Base-by-base conservation (phyloP, 2,329 filamentous ascomycete species). In the Ceratocystis cubensis region DNA sequence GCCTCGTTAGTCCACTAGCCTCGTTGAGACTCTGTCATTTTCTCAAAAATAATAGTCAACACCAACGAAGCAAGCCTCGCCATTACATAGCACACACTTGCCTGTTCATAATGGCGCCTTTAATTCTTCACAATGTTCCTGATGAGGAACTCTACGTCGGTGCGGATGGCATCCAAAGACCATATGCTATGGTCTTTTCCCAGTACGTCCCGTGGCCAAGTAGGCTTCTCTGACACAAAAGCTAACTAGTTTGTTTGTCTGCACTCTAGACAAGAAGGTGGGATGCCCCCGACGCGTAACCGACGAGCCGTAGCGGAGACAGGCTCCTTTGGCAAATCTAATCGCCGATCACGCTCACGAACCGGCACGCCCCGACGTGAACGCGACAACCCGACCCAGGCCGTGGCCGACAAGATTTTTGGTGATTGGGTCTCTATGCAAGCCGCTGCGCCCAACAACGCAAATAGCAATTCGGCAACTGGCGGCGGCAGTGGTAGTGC, bases 41-140 rank as follows among this genome's bases (percentile, higher is more conserved):
- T 41, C 37, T 15, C 3, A 13, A 10, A 4, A 13, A 3, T 15
- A 41, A 41, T 41, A 41, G 37, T 41, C 37, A 41, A 57, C 53
- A 33, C 33, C 53, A 33, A 57, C 53, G 10, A 30, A 33, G 25
- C 53, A 25, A 13, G 13, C 13, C 37, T 41, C 10, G 37, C 30
- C n/a, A 57, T 57, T 25, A 5, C 17, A n/a, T 25, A 41, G n/a
- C 46, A 50, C 46, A 41, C 4, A 41, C 2, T 41, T 13, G 57
- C 57, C 37, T 75, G 76, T 53, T 50, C 66, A 72, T 69, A 70
- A 87, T 86, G 84, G 81, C 84, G 67, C 85, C 85, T 70, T 77
- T 87, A 67, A 86, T 87, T 72, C 77, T 88, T 44, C 85, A 88
- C 73, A 87, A 86, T 73, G 85, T 87, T 69, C 84, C 84, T 66